These are phyloP conservation scores for Erysiphe pulchra DNA, from an alignment of 2,329 filamentous ascomycete species.

Conservation along the genomic window DNA sequence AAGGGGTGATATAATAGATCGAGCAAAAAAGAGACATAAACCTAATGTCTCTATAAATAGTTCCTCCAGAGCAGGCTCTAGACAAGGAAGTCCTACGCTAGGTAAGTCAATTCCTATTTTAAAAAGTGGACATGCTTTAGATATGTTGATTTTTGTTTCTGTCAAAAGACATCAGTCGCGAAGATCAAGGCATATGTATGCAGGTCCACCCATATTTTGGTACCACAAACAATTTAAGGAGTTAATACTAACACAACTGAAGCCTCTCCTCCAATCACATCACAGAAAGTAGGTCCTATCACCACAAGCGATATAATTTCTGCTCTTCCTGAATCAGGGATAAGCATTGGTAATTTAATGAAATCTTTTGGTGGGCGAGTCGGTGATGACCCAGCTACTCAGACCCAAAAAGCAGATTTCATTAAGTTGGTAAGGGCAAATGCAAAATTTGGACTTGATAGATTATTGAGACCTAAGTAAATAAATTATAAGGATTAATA, in stretches of 20 bases:
- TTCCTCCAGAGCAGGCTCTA: conserved; percentile 23
- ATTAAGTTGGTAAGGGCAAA: conserved; percentile 31
- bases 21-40: conserved; percentile 32
- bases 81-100: conserved; percentile 30
- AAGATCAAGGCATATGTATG: too few species aligned
- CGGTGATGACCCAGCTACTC: conserved; percentile 19
- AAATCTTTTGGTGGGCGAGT: conserved; percentile 27
- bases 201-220: too few species aligned
- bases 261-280: background rate
- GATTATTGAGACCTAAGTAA: conserved; percentile 17
- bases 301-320: conserved; percentile 27
- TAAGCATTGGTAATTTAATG: conserved; percentile 27
- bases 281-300: conserved; percentile 13
- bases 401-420: conserved; percentile 28
- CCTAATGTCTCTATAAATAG: conserved; percentile 23
- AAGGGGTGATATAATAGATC: conserved; percentile 39
- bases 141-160: background rate
- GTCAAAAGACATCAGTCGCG: background rate
- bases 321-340: conserved; percentile 25
- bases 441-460: conserved; percentile 27
- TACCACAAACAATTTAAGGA: background rate
- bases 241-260: background rate
- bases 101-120: conserved; percentile 4
- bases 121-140: conserved; percentile 3
- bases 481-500: background rate